These are phyloP conservation scores for Colletotrichum liriopes DNA, from an alignment of 2,329 filamentous ascomycete species.

Conservation along the genomic window DNA sequence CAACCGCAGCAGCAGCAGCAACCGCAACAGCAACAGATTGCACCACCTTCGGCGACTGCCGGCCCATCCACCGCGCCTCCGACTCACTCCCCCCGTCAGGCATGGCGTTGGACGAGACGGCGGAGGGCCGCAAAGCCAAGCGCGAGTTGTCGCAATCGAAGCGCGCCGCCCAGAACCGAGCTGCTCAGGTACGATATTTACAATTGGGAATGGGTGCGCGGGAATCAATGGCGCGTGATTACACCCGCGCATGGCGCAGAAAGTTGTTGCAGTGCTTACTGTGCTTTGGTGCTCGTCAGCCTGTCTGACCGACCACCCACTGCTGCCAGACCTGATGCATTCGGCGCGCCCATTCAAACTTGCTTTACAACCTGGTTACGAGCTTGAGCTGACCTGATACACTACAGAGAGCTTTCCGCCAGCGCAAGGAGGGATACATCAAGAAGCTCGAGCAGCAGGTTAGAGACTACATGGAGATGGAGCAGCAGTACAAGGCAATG, in stretches of 20 bases:
- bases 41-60: conserved; percentile 25
- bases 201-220: conserved; percentile 1
- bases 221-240: conserved; percentile 22
- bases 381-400: conserved; percentile 47
- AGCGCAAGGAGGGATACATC: conserved; percentile 98
- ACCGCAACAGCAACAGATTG: conserved; percentile 23
- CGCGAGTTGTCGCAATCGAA: conserved; percentile 96
- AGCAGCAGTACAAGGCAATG: conserved; percentile 83
- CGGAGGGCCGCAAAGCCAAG: conserved; percentile 82
- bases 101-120: conserved; percentile 52
- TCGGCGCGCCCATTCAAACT: conserved; percentile 1
- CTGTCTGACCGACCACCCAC: conserved; percentile 5
- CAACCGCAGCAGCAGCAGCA: conserved; percentile 31
- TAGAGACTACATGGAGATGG: conserved; percentile 82
- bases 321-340: not conserved
- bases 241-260: conserved; percentile 12
- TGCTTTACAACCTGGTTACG: not conserved
- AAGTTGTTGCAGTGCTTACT: conserved; percentile 6
- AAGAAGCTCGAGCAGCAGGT: conserved; percentile 97
- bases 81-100: conserved; percentile 48
- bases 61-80: conserved; percentile 48
- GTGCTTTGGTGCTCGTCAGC: conserved; percentile 37
- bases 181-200: conserved; percentile 82
- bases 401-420: conserved; percentile 89
- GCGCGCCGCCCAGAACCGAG: conserved; percentile 95